Evolutionary conservation across 495 filamentous ascomycete genomes (phyloP).

Genomic region (Penicillium fimorum): DNA sequence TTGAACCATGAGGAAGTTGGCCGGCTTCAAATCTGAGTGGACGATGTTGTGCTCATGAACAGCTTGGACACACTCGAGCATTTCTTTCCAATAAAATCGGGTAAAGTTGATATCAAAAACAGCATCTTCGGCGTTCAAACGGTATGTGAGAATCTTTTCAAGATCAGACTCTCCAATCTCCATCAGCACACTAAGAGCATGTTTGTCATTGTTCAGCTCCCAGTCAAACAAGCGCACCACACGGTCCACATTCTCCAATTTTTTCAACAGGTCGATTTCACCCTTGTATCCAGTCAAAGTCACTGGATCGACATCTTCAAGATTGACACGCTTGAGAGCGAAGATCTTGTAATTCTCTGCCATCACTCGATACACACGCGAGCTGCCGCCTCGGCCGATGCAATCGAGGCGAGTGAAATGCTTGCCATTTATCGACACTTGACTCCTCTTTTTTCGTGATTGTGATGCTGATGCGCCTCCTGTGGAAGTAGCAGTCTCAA

Average conservation of each 20-base stretch:
- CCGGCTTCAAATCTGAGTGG: slow-evolving; percentile 93
- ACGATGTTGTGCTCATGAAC: slow-evolving; percentile 90
- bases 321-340: slow-evolving; percentile 86
- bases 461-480: slow-evolving; percentile 75
- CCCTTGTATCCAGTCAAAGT: slow-evolving; percentile 90
- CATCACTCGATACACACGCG: slow-evolving; percentile 93
- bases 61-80: slow-evolving; percentile 91
- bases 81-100: slow-evolving; percentile 98
- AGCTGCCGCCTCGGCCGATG: slow-evolving; percentile 87
- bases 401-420: slow-evolving; percentile 84
- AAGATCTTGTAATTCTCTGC: slow-evolving; percentile 94
- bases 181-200: slow-evolving; percentile 89
- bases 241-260: slow-evolving; percentile 76
- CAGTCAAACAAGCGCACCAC: slow-evolving; percentile 89
- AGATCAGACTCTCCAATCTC: slow-evolving; percentile 97
- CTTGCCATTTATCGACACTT: slow-evolving; percentile 86
- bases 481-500: slow-evolving; percentile 84
- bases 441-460: slow-evolving; percentile 68
- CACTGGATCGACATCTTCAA: slow-evolving; percentile 83
- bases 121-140: slow-evolving; percentile 68
- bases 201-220: slow-evolving; percentile 87
- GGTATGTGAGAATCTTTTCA: slow-evolving; percentile 75
- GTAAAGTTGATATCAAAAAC: slow-evolving; percentile 83
- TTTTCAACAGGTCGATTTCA: slow-evolving; percentile 88
- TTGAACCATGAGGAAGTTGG: slow-evolving; percentile 87